phyloP scores from a whole-genome alignment of 345 rosid genomes.

The Sapria himalayana region DNA sequence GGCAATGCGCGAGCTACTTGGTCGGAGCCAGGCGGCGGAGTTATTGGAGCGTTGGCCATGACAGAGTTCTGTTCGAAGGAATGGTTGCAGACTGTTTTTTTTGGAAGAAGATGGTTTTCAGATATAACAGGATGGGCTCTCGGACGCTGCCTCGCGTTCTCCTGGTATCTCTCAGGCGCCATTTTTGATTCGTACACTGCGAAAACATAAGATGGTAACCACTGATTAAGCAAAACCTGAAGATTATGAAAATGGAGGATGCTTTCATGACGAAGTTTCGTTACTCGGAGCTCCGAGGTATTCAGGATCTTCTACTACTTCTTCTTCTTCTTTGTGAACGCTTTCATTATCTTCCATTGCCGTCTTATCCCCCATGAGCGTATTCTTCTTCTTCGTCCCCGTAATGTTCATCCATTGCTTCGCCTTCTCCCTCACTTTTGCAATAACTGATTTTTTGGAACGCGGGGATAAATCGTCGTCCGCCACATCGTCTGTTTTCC shows the following conservation, averaged over 20 bases:
- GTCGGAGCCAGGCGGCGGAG: too few species aligned
- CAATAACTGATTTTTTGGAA: conserved; percentile 41
- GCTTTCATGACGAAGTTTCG: not conserved
- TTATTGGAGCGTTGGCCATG: too few species aligned
- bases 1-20: too few species aligned
- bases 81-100: too few species aligned
- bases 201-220: too few species aligned
- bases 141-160: conserved; percentile 29
- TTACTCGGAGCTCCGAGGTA: conserved; percentile 64
- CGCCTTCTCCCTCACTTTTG: conserved; percentile 54
- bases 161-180: conserved; percentile 31
- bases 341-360: too few species aligned
- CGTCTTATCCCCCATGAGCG: conserved; percentile 24
- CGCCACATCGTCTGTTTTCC: conserved; percentile 18
- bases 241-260: too few species aligned
- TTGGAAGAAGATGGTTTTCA: conserved; percentile 24
- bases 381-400: conserved; percentile 31
- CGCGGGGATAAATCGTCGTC: conserved; percentile 19
- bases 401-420: conserved; percentile 29
- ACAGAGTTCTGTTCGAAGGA: too few species aligned
- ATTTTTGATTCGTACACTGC: conserved; percentile 60
- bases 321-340: conserved; percentile 30
- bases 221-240: too few species aligned
- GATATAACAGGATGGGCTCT: conserved; percentile 19
- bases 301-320: conserved; percentile 33